phyloP scores from a whole-genome alignment of 495 filamentous ascomycete genomes.

The Aspergillus ostianus region DNA sequence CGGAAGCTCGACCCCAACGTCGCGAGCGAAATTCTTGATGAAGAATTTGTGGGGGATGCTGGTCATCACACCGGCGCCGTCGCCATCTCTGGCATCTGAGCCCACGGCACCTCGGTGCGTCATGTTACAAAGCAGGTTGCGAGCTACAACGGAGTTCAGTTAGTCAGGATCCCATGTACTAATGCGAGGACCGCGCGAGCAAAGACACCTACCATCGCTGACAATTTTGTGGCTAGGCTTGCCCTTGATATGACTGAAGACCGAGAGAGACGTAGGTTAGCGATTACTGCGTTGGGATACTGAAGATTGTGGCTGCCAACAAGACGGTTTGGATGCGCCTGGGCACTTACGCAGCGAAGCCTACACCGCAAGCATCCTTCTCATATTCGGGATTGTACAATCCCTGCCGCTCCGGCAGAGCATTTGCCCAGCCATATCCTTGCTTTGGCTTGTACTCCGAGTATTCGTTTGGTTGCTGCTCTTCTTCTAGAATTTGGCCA shows the following conservation, averaged over 20 bases:
- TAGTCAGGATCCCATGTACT: not conserved
- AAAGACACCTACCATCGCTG: conserved; percentile 79
- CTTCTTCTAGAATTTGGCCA: conserved; percentile 59
- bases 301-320: conserved; percentile 9
- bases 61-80: conserved; percentile 99
- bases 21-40: conserved; percentile 93
- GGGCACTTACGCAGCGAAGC: conserved; percentile 87
- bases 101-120: conserved; percentile 98
- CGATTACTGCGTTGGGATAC: not conserved
- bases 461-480: conserved; percentile 57
- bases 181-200: not conserved
- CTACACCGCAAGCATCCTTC: conserved; percentile 99
- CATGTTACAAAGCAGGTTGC: conserved; percentile 98
- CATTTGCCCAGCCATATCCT: conserved; percentile 85
- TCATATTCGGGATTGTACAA: conserved; percentile 95
- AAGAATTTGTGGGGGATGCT: conserved; percentile 99
- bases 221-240: conserved; percentile 97
- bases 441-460: conserved; percentile 92
- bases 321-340: not conserved
- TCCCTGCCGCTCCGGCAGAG: conserved; percentile 95
- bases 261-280: not conserved
- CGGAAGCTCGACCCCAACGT: conserved; percentile 82
- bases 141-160: conserved; percentile 52
- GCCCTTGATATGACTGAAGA: conserved; percentile 89
- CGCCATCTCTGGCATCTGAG: conserved; percentile 95